Conservation (phyloP, 495 filamentous ascomycete genomes). For the Hypoxylon crocopeplum region DNA sequence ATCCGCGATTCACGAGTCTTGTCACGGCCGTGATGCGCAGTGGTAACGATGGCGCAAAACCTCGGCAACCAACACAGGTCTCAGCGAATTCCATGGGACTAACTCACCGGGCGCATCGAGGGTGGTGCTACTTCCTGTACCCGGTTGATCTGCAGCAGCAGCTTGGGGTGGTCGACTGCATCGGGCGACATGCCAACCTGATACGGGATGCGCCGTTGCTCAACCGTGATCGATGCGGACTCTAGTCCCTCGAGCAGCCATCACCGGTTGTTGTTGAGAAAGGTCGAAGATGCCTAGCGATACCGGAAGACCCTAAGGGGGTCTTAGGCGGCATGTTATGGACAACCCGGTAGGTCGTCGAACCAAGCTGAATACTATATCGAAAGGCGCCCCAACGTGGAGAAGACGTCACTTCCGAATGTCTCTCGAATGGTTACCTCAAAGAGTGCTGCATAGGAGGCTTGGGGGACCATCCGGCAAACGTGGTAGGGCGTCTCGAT, state of each 20-base stretch:
- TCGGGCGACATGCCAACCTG: slow-evolving; percentile 10
- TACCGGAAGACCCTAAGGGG: slow-evolving; percentile 22
- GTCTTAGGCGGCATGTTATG: slow-evolving; percentile 17
- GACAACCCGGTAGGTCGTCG: slow-evolving; percentile 14
- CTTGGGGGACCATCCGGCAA: slow-evolving; percentile 22
- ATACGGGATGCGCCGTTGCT: slow-evolving; percentile 17
- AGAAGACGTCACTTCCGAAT: slow-evolving; percentile 34
- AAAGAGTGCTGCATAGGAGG: neutral
- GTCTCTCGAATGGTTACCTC: slow-evolving; percentile 34
- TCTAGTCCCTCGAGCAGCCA: slow-evolving; percentile 11
- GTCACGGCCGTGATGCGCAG: slow-evolving; percentile 16
- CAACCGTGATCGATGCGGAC: neutral
- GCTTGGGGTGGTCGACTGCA: slow-evolving; percentile 12
- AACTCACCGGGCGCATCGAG: slow-evolving; percentile 3
- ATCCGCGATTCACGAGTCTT: no score
- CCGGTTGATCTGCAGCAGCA: slow-evolving; percentile 6
- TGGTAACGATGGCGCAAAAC: slow-evolving; percentile 16
- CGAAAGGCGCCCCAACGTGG: slow-evolving; percentile 6
- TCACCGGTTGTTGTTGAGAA: slow-evolving; percentile 17
- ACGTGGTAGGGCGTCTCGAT: slow-evolving; percentile 26
- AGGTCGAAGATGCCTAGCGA: no score
- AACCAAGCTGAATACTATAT: slow-evolving; percentile 3
- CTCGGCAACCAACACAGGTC: no score
- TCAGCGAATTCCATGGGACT: slow-evolving; percentile 9
- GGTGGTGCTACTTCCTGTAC: slow-evolving; percentile 9